Evolutionary conservation across 1,139 yeast species (phyloP), one percentile per base, ranked within the genome.

Genomic region (Kluyveromyces sp.): DNA sequence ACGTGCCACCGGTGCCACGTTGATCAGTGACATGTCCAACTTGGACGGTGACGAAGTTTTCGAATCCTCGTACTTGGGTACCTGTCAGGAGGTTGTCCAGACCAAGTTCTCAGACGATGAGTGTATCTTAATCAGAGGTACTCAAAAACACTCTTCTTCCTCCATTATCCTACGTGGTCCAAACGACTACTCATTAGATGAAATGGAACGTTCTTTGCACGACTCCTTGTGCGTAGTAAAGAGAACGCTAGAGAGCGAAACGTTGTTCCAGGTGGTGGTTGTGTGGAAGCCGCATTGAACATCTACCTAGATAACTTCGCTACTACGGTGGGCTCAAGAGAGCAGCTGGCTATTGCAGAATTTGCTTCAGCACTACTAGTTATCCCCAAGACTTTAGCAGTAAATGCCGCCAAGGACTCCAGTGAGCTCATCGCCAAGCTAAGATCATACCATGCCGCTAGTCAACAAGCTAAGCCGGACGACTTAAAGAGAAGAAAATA

Each of bases 241-340:
- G 72, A 82, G 98, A 66, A 89, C 98, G 21, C 77, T 94, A 57
- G 99, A 94, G 69, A 81, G 94, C 61, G 97, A 15, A 71, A 78
- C 55, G 94, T 94, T 48, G 98, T 94, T 7, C 97, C 98, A 41
- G 99, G 99, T 49, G 99, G 98, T 53, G 99, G 99, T 53, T 96
- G 97, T 26, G 98, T 92, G 42, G 99, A 94, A 71, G 77, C 96
- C 41, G 97, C 98, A 7, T 77, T 94, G 59, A 90, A 89, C 71
- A 89, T 94, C 49, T 94, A 88, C 66, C 75, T 94, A 64, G 98
- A 94, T 68, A 92, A 88, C 66, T 92, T 94, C 68, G 98, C 98
- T 40, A 92, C 98, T 7, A 89, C 97, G 1, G 92, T 90, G 49
- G 97, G 97, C 3, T 88, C 97, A 26, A 81, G 99, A 64, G 99